phyloP scores from a whole-genome alignment of 2,329 filamentous ascomycete genomes.

The Hypoxylon sp. region DNA sequence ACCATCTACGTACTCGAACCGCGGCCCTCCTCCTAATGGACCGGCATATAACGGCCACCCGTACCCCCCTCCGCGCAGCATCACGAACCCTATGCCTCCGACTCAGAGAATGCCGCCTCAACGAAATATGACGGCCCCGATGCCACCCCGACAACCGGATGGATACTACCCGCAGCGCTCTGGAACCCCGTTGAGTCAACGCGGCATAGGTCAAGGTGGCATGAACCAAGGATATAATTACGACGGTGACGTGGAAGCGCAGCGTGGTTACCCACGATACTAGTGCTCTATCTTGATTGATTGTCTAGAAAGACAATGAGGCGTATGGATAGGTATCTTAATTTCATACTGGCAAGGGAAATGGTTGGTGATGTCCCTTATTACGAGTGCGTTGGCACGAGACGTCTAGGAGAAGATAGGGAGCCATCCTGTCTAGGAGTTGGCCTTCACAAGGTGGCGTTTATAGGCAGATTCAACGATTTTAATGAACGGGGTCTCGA shows the following conservation, averaged over 20 bases:
- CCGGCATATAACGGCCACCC: conserved; percentile 44
- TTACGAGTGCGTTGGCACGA: conserved; percentile 16
- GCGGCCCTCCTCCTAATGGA: conserved; percentile 36
- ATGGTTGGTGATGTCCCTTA: conserved; percentile 21
- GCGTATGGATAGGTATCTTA: conserved; percentile 24
- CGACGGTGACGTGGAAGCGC: conserved; percentile 44
- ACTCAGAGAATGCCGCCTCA: conserved; percentile 54
- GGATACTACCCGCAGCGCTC: conserved; percentile 48
- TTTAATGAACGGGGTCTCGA: conserved; percentile 31
- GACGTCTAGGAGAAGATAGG: conserved; percentile 9
- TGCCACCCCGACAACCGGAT: conserved; percentile 49
- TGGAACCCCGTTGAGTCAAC: conserved; percentile 46
- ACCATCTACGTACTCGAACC: conserved; percentile 48
- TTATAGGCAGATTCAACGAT: conserved; percentile 30
- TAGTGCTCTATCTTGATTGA: conserved; percentile 35
- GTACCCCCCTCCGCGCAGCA: conserved; percentile 54
- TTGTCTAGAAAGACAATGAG: conserved; percentile 7
- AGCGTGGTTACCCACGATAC: conserved; percentile 44
- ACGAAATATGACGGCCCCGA: conserved; percentile 60
- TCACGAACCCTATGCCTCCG: conserved; percentile 54
- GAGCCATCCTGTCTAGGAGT: conserved; percentile 18
- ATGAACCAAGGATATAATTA: conserved; percentile 48
- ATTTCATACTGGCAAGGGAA: conserved; percentile 19
- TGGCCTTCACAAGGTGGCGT: conserved; percentile 29
- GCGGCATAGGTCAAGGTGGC: conserved; percentile 39